These are phyloP conservation scores for Trifolium pratense DNA, from an alignment of 306 rosid genomes.

Conservation along the genomic window DNA sequence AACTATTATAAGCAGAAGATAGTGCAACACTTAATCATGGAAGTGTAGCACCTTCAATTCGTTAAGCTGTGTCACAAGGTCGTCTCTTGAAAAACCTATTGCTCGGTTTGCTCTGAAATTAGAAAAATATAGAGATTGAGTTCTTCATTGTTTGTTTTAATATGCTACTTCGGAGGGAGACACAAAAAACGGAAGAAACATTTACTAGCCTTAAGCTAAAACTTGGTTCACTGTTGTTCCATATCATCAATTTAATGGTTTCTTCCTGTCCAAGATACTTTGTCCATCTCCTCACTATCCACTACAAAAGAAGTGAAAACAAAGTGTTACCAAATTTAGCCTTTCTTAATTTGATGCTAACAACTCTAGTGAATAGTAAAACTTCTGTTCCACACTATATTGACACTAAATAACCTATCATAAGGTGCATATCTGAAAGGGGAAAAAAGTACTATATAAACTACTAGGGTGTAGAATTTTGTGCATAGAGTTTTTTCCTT, in stretches of 20 bases:
- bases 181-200: slow-evolving; percentile 29
- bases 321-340: slow-evolving; percentile 28
- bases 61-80: slow-evolving; percentile 67
- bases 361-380: no score
- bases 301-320: slow-evolving; percentile 51
- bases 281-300: slow-evolving; percentile 92
- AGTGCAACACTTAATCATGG: slow-evolving; percentile 27
- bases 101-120: slow-evolving; percentile 69
- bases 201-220: slow-evolving; percentile 75
- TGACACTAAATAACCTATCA: no score
- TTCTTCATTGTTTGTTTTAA: slow-evolving; percentile 29
- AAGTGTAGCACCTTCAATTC: slow-evolving; percentile 62
- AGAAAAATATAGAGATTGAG: slow-evolving; percentile 38
- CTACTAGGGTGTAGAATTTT: no score
- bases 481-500: no score
- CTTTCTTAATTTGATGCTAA: no score
- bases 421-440: no score
- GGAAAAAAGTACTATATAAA: no score
- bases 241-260: slow-evolving; percentile 74
- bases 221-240: slow-evolving; percentile 88
- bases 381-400: no score
- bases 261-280: slow-evolving; percentile 85
- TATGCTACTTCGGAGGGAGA: slow-evolving; percentile 19
- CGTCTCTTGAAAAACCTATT: slow-evolving; percentile 73
- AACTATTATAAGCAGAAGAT: slow-evolving; percentile 31